These are phyloP conservation scores for Tylopilus sp. DNA, from an alignment of 768 basidiomycete genomes.

Conservation along the genomic window DNA sequence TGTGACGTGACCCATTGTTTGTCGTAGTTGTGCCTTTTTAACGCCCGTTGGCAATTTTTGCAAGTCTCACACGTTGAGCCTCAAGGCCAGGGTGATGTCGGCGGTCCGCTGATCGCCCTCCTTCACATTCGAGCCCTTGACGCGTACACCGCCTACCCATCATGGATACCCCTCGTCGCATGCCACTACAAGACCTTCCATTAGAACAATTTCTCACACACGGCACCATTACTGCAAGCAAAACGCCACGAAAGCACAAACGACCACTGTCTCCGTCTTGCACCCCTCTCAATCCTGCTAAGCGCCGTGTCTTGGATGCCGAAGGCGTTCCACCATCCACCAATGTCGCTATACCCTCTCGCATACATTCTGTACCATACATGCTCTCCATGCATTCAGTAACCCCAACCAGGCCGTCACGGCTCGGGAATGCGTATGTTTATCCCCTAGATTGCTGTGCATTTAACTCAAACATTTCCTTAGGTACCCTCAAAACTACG, in stretches of 20 bases:
- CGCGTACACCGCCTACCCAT: constrained; percentile 1
- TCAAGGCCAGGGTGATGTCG: constrained; percentile 26
- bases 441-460: constrained; percentile 21
- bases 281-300: constrained; percentile 56
- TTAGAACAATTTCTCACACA: constrained; percentile 50
- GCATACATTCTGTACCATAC: constrained; percentile 30
- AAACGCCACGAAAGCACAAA: constrained; percentile 42
- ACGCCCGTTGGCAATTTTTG: constrained; percentile 14
- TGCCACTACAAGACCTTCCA: constrained; percentile 57
- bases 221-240: constrained; percentile 21
- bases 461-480: constrained; percentile 35
- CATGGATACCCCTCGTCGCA: constrained; percentile 34
- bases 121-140: not conserved
- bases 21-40: constrained; percentile 18
- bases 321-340: constrained; percentile 45
- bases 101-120: constrained; percentile 22
- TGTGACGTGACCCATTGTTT: constrained; percentile 16
- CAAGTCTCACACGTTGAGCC: constrained; percentile 9
- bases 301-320: constrained; percentile 60
- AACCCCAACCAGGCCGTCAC: constrained; percentile 35
- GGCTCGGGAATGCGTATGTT: constrained; percentile 29
- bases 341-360: constrained; percentile 15
- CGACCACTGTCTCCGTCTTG: constrained; percentile 59
- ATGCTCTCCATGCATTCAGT: constrained; percentile 13
- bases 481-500: constrained; percentile 14